Evolutionary conservation across 768 basidiomycete species (phyloP).

Genomic region (Mycena chlorophos): DNA sequence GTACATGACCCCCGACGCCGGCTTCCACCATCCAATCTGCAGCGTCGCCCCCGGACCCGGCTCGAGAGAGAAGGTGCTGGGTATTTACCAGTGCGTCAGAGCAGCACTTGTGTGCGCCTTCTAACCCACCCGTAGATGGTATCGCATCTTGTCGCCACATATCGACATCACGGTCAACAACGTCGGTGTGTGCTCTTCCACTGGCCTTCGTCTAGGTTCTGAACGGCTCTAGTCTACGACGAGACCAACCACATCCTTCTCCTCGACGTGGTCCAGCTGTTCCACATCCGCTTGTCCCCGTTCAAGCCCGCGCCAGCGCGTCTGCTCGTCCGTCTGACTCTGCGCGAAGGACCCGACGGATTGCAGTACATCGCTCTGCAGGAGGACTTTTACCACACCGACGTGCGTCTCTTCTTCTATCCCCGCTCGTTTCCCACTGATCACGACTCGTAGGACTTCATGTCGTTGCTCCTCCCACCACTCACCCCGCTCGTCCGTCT

Average conservation of each 20-base stretch:
- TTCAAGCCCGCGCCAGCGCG: constrained; percentile 45
- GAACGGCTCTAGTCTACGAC: constrained; percentile 47
- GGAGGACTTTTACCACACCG: constrained; percentile 61
- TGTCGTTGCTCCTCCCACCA: constrained; percentile 44
- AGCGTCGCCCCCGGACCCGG: constrained; percentile 44
- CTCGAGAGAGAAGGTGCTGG: constrained; percentile 56
- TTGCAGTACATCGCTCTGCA: constrained; percentile 51
- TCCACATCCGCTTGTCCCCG: constrained; percentile 51
- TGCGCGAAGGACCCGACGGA: constrained; percentile 41
- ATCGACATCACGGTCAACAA: constrained; percentile 42
- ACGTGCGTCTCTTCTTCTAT: constrained; percentile 36
- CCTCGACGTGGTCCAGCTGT: constrained; percentile 55
- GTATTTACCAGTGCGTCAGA: constrained; percentile 55
- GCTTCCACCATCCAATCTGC: constrained; percentile 61
- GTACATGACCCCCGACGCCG: constrained; percentile 56
- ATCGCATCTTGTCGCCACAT: constrained; percentile 59
- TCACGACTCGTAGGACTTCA: constrained; percentile 37
- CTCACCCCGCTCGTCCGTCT: constrained; percentile 38
- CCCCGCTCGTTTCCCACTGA: neutral
- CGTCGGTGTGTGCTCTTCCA: constrained; percentile 41
- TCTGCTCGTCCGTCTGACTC: constrained; percentile 50
- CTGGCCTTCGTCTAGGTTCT: neutral
- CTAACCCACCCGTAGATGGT: constrained; percentile 45
- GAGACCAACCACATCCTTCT: constrained; percentile 38
- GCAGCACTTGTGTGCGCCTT: neutral